Conservation (phyloP, 768 basidiomycete genomes). For the Leccinum disarticulatum region DNA sequence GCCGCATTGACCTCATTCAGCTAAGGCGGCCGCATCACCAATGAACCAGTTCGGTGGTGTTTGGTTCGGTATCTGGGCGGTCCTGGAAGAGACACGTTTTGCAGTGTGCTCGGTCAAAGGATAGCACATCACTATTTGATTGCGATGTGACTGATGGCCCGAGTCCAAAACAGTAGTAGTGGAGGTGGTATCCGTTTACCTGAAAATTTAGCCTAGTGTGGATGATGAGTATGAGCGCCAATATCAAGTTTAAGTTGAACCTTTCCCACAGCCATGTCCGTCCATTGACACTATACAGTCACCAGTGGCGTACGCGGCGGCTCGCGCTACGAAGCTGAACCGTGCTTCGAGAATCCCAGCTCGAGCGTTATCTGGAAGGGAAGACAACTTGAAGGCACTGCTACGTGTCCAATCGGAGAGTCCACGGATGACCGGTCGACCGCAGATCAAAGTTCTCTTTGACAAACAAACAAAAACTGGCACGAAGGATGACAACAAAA, state of each 20-base stretch:
- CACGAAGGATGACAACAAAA: background rate
- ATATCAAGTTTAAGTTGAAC: background rate
- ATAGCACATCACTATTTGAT: background rate
- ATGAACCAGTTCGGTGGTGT: conserved; percentile 8
- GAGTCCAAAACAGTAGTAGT: background rate
- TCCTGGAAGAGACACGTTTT: background rate
- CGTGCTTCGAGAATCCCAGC: conserved; percentile 6
- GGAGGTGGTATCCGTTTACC: background rate
- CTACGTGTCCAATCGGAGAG: background rate
- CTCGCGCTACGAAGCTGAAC: background rate
- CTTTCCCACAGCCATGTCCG: background rate
- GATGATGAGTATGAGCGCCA: background rate
- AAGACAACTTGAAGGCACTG: background rate
- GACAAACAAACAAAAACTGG: background rate
- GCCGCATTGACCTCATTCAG: conserved; percentile 10
- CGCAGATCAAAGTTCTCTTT: background rate
- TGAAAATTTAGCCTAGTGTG: background rate
- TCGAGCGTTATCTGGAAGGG: background rate
- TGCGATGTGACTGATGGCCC: background rate
- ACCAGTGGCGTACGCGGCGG: conserved; percentile 11
- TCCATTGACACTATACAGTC: background rate
- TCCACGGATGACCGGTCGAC: background rate
- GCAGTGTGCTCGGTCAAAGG: background rate
- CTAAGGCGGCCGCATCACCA: background rate
- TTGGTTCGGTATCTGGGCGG: background rate